Base-by-base conservation (phyloP, 1,284 basidiomycete species). In the Ustilago vetiveriae region DNA sequence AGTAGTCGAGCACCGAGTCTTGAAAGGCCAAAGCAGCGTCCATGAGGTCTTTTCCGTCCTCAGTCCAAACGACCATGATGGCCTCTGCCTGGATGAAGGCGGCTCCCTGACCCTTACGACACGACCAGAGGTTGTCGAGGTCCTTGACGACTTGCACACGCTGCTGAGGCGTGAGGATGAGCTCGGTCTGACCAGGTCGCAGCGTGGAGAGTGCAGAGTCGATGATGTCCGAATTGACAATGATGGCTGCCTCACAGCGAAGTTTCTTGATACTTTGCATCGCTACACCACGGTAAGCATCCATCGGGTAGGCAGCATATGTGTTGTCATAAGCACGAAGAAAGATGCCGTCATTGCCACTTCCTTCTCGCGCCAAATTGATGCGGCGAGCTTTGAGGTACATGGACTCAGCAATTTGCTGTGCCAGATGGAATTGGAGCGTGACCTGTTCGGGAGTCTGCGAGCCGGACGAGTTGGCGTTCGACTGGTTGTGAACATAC, bases 11-110 rank as follows among this genome's bases (percentile, higher is more conserved):
- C 10, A 59, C 56, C n/a, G 43, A 47, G 49, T 52, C 52, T 21
- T 59, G 56, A 44, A 59, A 59, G 39, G 43, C 52, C 23, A 36
- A 7, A 7, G 56, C 56, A 23, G 49, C 56, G 32, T 59, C 49
- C 48, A 59, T 46, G 29, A 60, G 54, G 30, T 54, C 45, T 36
- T 70, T 88, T 47, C 91, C 85, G 70, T 88, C 85, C 81, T 92
- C 90, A 3, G 89, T 87, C 90, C 90, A 92, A 27, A 90, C 86
- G 42, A 90, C 85, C 41, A 92, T 83, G 17, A 90, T 88, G 17
- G 87, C 86, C 73, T 92, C 90, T 76, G 89, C 88, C 35, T 90
- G 87, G 57, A 92, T 86, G 82, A 92, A 92, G n/a, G 90, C 90
- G 19, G 88, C 90, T 63, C 89, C 89, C 75, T 92, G 90, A 69